These are phyloP conservation scores for Sporothrix mexicana DNA, from an alignment of 2,329 filamentous ascomycete genomes.

Conservation along the genomic window DNA sequence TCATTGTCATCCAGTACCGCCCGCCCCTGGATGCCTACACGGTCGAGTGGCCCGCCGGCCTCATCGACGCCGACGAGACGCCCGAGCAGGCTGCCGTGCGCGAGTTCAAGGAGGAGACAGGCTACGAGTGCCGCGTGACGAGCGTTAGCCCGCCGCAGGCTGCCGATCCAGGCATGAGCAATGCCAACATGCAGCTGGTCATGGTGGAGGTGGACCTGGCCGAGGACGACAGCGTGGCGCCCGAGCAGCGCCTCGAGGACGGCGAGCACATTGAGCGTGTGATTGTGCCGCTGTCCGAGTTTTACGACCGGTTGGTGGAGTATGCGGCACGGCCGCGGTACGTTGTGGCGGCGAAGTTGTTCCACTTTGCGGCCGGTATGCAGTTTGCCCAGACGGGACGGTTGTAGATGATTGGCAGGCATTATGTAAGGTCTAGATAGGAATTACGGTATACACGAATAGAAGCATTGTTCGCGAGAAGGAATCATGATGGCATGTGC, in stretches of 20 bases:
- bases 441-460: background rate
- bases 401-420: constrained; percentile 32
- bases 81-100: constrained; percentile 58
- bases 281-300: constrained; percentile 60
- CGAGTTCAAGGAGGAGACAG: constrained; percentile 62
- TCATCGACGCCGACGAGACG: constrained; percentile 59
- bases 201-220: constrained; percentile 63
- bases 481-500: background rate
- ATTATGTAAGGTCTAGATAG: background rate
- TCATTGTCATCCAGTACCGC: constrained; percentile 40
- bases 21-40: constrained; percentile 55
- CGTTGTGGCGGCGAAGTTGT: constrained; percentile 63
- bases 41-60: constrained; percentile 61
- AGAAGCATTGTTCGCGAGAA: background rate
- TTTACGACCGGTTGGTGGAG: constrained; percentile 60
- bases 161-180: constrained; percentile 63
- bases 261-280: constrained; percentile 67
- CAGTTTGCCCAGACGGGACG: constrained; percentile 52
- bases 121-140: constrained; percentile 58
- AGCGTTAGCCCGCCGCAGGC: constrained; percentile 60
- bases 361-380: constrained; percentile 65
- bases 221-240: constrained; percentile 54
- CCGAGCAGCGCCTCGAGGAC: constrained; percentile 64
- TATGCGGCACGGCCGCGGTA: constrained; percentile 55
- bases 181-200: constrained; percentile 66